Evolutionary conservation across 2,329 filamentous ascomycete genomes (phyloP), one percentile per base, ranked within the genome.

Genomic region (Thelonectria rubi): DNA sequence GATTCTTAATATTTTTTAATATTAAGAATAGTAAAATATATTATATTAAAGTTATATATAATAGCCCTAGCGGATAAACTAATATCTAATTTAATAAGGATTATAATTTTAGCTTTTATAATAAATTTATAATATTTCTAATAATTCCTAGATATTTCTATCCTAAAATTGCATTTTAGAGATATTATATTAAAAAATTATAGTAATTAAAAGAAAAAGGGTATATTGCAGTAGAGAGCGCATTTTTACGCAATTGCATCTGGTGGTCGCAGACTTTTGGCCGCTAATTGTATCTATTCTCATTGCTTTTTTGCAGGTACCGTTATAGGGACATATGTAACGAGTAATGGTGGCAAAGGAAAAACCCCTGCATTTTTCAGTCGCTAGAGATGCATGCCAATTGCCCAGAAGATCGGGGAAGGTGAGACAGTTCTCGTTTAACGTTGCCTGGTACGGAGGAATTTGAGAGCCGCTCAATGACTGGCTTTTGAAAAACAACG

Each of bases 261-360:
- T 4, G 11, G 34, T 39, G 34, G 34, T 39, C 34, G 34, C 15
- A 39, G 34, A 39, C 34, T 39, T 39, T 39, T 39, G 34, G 9
- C 34, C 34, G 34, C 34, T 39, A 39, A 39, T 39, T 43, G 32
- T 12, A 3, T n/a, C 7, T 24, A 7, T 24, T 24, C 24, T 24
- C 24, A 24, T 7, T 7, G 4, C 24, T 24, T n/a, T 24, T 7
- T 24, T 24, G 24, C 24, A 53, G 50, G 50, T 6, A 45, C 50
- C 3, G 21, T 53, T 30, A 18, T 53, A 8, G 50, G 50, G 12
- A 20, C 50, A 17, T 53, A 53, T 30, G 39, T 39, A 5, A 53
- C 50, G 1, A 53, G 50, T 14, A 53, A 53, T 8, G 50, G 50
- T 21, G 50, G 50, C 15, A 21, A 20, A n/a, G 50, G 50, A 6